Evolutionary conservation across 192 early-diverging fungal genomes (phyloP), one percentile per base, ranked within the genome.

Genomic region (Mortierella hygrophila): DNA sequence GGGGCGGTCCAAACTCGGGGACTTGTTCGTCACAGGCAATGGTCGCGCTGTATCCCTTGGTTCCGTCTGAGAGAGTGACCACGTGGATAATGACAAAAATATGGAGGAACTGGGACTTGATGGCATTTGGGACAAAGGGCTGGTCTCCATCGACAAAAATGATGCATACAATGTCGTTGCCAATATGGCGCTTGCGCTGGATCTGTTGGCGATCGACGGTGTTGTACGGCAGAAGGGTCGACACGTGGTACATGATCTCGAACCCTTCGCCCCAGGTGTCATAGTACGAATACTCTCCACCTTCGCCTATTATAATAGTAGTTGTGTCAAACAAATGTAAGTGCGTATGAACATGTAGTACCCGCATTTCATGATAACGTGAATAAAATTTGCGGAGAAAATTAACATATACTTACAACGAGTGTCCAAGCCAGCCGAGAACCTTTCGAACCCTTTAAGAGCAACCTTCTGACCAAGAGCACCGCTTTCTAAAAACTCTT

Each of bases 231-330:
- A 97, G 87, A 26, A 96, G 75, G 0, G 96, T 93, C 15, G 95
- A 90, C 1, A 97, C 94, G 79, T 97, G 96, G 83, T 94, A 97
- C 89, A 95, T 94, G 74, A 97, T 89, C 73, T 91, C 90, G 77
- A 94, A 94, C 4, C 78, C 79, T 29, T 94, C 94, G 71, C 94
- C 92, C 95, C 95, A 96, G 72, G 90, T 94, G 46, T 93, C 93
- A 78, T 92, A 93, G 72, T 95, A 93, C 1, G 93, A 93, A 73
- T 95, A 90, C 13, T 90, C 91, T 0, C 95, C 96, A 11, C 93
- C 92, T 68, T 95, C 91, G 81, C 94, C 94, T 74, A 82, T 95
- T 85, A 18, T 29, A 63, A 55, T 37, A 41, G 5, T 68, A 69
- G 82, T 60, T 42, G n/a, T 23, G 4, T 74, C 18, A 65, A 32